phyloP scores from a whole-genome alignment of 176 grass and related monocot species.

The Cenchrus fungigraminus region DNA sequence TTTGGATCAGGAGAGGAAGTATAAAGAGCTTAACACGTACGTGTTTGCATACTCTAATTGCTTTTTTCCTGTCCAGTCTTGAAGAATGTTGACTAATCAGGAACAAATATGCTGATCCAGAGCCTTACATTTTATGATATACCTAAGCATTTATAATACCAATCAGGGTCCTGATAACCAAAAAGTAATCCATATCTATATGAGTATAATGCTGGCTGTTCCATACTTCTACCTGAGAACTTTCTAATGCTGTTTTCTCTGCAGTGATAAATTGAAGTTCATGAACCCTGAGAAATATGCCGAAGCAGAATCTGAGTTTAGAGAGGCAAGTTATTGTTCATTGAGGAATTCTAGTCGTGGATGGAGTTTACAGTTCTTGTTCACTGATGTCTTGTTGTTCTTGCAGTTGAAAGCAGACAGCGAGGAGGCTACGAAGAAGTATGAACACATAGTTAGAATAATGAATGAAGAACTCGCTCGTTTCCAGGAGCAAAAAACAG shows the following conservation, averaged over 20 bases:
- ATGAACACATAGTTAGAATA: conserved; percentile 73
- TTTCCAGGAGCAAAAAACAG: conserved; percentile 99
- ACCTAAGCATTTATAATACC: background rate
- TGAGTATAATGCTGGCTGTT: background rate
- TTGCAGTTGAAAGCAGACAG: conserved; percentile 88
- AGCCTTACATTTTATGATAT: background rate
- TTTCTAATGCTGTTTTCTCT: conserved; percentile 35
- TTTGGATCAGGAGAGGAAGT: conserved; percentile 87
- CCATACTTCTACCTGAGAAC: conserved; percentile 9
- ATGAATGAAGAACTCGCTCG: conserved; percentile 94
- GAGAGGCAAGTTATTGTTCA: conserved; percentile 59
- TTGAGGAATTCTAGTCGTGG: conserved; percentile 21
- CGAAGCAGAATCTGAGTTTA: conserved; percentile 81
- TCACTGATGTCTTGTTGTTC: conserved; percentile 35
- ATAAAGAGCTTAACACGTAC: conserved; percentile 98
- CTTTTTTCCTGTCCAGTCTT: background rate
- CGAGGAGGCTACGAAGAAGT: conserved; percentile 85
- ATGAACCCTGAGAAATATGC: conserved; percentile 80
- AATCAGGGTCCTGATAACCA: background rate
- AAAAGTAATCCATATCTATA: background rate
- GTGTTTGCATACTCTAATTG: conserved; percentile 25
- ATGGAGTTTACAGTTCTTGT: conserved; percentile 11
- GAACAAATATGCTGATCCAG: background rate
- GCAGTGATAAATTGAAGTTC: conserved; percentile 90
- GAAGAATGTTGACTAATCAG: conserved; percentile 6